Evolutionary conservation across 768 basidiomycete species (phyloP), one percentile per base, ranked within the genome.

Genomic region (Clitopilus hobsonii): DNA sequence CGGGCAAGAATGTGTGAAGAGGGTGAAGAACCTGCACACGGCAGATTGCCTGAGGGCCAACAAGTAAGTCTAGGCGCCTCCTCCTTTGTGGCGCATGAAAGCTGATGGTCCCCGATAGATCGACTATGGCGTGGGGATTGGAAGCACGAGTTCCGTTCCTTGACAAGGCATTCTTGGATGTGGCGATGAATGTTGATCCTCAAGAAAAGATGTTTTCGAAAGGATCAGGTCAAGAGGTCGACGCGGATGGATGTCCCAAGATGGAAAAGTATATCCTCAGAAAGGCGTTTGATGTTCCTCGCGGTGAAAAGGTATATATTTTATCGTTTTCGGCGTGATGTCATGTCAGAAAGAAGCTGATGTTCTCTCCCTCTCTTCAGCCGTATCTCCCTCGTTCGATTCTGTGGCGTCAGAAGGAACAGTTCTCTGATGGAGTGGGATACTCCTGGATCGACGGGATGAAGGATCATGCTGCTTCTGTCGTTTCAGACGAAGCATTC

Each of bases 361-460:
- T 36, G n/a, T n/a, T n/a, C n/a, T n/a, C 57, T 48, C 25, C n/a
- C 49, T 58, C 25, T 27, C 14, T n/a, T 23, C 63, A 93, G 88
- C 88, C 93, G 1, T 99, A 98, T 73, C 84, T 99, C 51, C 97
- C 97, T 11, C 80, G 80, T 54, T 91, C 90, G 14, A 98, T 99
- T 64, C 78, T 99, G 38, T 99, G 97, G 97, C 82, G 97, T 54
- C 97, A 99, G 70, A 99, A 99, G 70, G 97, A 99, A 72, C 95
- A 98, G 65, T 99, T 99, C 75, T 98, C 95, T 1, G 97, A 99
- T 65, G 97, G 97, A 53, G 94, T 97, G 53, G 95, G 96, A 27
- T 98, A 97, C 72, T 95, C 94, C 27, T 98, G 96, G 95, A 98
- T 98, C 65, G 95, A 98, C 64, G 93, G 94, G 90, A 91, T 99